Base-by-base conservation (phyloP, 345 rosid species). In the Excoecaria agallocha region DNA sequence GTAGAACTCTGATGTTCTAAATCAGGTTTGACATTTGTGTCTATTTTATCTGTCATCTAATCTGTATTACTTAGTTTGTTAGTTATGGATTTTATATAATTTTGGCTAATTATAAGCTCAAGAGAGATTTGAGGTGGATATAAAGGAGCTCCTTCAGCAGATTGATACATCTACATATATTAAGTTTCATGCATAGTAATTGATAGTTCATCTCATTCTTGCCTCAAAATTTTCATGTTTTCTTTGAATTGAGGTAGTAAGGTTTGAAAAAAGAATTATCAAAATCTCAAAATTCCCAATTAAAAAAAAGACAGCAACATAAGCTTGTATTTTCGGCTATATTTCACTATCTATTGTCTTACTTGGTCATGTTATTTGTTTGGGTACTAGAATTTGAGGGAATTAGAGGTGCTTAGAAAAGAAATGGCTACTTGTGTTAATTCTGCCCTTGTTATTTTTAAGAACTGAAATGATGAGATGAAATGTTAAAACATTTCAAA, bases 131-230 rank as follows among this genome's bases (percentile, higher is more conserved):
- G 97, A 92, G 82, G 98, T 94, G 71, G 98, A 92, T 71, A 92
- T 94, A 41, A 94, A 94, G 85, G 97, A 90, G 82, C 98, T 94
- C 38, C 98, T 96, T 12, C 97, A 94, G 86, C 96, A 92, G 83
- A 94, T 94, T 68, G 97, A 94, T 79, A 92, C 98, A 12, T 90
- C 98, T 8, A 89, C 97, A 10, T 94, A 94, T 84, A 94, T 94
- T 94, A 81, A 62, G 98, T 73, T 9, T 45, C 8, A 12, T 9
- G 3, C 48, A 22, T 12, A 12, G 17, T 67, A 17, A 35, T 37
- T 37, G 54, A 20, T 38, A 43, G 1, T 22, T 41, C 6, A n/a
- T n/a, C n/a, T n/a, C n/a, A 6, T 5, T 68, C 10, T 68, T 50
- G 41, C 7, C 10, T 2, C 4, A 17, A 2, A 49, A 50, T 68